Conservation (phyloP, 208 protist species). For the Trypanosoma boissoni region DNA sequence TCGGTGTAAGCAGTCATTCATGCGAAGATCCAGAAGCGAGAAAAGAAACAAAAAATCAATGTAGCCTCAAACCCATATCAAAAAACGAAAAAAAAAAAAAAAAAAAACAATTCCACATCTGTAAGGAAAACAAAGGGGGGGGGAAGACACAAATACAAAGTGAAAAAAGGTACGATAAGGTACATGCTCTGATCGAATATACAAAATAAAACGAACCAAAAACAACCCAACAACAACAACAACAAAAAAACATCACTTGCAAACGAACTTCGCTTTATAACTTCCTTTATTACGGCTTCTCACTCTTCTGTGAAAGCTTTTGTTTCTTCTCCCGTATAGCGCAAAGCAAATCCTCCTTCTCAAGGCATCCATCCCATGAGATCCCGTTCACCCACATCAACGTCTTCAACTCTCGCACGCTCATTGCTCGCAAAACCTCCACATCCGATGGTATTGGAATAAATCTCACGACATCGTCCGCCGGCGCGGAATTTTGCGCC, state of each 20-base stretch:
- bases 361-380: conserved; percentile 30
- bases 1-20: no score
- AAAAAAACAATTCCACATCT: background rate
- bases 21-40: no score
- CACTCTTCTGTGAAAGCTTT: background rate
- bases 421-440: conserved; percentile 23
- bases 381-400: conserved; percentile 38
- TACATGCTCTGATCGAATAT: background rate
- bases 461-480: background rate
- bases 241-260: background rate
- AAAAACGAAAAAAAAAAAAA: background rate
- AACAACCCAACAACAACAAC: background rate
- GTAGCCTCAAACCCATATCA: no score
- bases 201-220: background rate
- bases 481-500: background rate
- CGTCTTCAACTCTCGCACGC: conserved; percentile 29
- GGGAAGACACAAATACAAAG: background rate
- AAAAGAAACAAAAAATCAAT: no score
- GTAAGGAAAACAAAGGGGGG: background rate
- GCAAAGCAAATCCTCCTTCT: conserved; percentile 30
- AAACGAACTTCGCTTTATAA: no score
- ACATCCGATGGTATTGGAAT: conserved; percentile 12
- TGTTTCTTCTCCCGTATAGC: background rate
- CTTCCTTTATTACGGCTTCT: no score
- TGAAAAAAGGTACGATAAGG: no score